phyloP scores from a whole-genome alignment of 306 rosid species.

The Trifolium repens region DNA sequence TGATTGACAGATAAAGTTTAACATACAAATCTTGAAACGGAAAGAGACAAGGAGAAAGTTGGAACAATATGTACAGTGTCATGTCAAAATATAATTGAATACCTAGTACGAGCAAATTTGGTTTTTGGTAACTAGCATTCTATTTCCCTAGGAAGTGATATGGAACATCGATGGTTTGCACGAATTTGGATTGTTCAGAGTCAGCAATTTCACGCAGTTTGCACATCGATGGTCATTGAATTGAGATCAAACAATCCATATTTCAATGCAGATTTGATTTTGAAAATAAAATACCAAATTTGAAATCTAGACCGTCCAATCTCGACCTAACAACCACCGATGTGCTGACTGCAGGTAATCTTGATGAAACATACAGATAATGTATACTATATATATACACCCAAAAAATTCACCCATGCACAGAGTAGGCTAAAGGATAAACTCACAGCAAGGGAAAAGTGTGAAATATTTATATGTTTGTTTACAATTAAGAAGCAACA shows the following conservation, averaged over 20 bases:
- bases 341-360: not conserved
- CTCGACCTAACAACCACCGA: not conserved
- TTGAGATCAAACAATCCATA: not conserved
- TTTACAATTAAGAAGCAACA: not conserved
- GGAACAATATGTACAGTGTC: not conserved
- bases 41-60: not conserved
- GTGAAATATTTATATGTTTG: not conserved
- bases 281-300: not conserved
- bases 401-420: not conserved
- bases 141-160: not conserved
- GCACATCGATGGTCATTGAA: not conserved
- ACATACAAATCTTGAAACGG: constrained; percentile 5
- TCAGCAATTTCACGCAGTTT: not conserved
- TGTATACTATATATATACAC: not conserved
- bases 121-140: constrained; percentile 9
- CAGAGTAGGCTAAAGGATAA: constrained; percentile 1
- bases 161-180: not conserved
- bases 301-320: not conserved
- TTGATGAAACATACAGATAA: not conserved
- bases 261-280: not conserved
- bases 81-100: constrained; percentile 23
- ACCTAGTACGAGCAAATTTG: not conserved
- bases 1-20: constrained; percentile 24
- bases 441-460: not conserved
- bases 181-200: not conserved